Evolutionary conservation across 2,329 filamentous ascomycete species (phyloP).

Genomic region (Amauroascus verrucosus): DNA sequence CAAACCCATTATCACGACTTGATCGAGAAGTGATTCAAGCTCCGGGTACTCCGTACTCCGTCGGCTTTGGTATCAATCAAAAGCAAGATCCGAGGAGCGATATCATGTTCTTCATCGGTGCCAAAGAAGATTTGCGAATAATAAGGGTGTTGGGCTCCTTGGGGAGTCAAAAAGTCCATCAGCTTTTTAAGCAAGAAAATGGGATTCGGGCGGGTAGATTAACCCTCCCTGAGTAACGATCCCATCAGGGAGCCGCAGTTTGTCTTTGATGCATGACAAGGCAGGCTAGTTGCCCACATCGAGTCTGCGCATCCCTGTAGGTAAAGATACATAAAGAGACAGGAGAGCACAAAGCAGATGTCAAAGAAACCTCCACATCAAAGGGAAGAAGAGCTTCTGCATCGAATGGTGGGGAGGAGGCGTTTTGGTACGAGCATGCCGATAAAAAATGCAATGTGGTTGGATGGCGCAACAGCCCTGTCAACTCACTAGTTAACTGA

Average conservation of each 20-base stretch:
- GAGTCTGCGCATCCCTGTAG: not conserved
- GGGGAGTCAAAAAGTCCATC: not conserved
- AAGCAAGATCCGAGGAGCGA: not conserved
- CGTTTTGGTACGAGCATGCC: not conserved
- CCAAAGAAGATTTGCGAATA: not conserved
- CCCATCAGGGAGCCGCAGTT: not conserved
- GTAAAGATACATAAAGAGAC: not conserved
- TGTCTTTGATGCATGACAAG: slow-evolving; percentile 2
- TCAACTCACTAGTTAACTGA: too few relatives aligned
- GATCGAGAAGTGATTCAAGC: not conserved
- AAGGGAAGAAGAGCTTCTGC: not conserved
- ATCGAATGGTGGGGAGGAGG: not conserved
- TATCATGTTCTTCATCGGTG: not conserved
- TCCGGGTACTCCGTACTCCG: not conserved
- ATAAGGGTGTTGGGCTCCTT: not conserved
- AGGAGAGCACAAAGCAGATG: not conserved
- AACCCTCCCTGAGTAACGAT: not conserved
- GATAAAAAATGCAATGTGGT: not conserved
- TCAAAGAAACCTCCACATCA: slow-evolving; percentile 9
- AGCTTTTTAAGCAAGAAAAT: not conserved
- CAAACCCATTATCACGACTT: not conserved
- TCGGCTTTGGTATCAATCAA: not conserved
- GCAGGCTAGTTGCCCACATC: not conserved
- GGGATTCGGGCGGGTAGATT: not conserved
- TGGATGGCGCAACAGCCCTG: slow-evolving; percentile 2